These are phyloP conservation scores for Stagonosporopsis vannaccii DNA, from an alignment of 2,329 filamentous ascomycete genomes.

Conservation along the genomic window DNA sequence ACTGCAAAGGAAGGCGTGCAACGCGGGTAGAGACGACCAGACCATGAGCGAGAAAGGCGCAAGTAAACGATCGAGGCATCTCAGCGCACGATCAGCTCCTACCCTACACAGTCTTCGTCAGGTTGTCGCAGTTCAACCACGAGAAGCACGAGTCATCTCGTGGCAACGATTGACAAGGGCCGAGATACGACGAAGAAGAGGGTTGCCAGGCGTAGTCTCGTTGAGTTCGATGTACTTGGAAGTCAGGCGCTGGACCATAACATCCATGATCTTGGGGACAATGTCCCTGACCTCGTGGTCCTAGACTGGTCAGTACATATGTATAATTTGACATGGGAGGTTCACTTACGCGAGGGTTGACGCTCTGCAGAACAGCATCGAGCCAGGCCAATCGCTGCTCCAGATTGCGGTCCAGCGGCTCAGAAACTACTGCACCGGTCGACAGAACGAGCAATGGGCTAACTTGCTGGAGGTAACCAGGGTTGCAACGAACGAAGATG, in stretches of 20 bases:
- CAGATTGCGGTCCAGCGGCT: conserved; percentile 61
- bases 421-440: conserved; percentile 68
- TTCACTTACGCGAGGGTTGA: conserved; percentile 61
- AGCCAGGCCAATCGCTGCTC: conserved; percentile 66
- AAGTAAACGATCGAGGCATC: conserved; percentile 29
- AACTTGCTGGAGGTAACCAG: conserved; percentile 62
- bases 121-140: conserved; percentile 19
- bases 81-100: conserved; percentile 33
- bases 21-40: neutral
- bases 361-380: conserved; percentile 60
- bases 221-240: conserved; percentile 64
- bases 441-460: conserved; percentile 67
- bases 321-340: neutral
- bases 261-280: conserved; percentile 66
- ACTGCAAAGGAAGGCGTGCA: neutral
- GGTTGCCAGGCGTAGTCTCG: conserved; percentile 59
- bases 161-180: conserved; percentile 50
- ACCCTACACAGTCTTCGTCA: conserved; percentile 20
- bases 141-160: conserved; percentile 40
- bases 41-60: neutral
- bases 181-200: conserved; percentile 61
- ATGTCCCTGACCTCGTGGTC: conserved; percentile 64
- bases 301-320: conserved; percentile 41
- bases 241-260: conserved; percentile 64
- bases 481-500: conserved; percentile 65